Evolutionary conservation across 2,329 filamentous ascomycete genomes (phyloP).

Genomic region (Xylaria arbuscula): DNA sequence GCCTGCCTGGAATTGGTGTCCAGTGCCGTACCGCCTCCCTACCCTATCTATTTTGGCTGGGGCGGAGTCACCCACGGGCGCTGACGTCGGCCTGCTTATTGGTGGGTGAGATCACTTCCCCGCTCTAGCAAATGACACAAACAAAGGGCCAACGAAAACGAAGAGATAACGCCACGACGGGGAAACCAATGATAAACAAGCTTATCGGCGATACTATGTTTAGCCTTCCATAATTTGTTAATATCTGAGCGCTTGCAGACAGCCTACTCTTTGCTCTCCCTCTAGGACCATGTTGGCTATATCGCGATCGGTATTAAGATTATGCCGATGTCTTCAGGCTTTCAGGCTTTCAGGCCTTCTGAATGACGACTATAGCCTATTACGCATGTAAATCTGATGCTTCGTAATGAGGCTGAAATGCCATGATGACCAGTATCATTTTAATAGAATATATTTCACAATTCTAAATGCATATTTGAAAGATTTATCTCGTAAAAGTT

Average conservation of each 20-base stretch:
- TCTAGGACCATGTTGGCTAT: neutral
- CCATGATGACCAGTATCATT: neutral
- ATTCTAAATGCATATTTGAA: no score
- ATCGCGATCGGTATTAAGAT: neutral
- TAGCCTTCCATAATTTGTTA: neutral
- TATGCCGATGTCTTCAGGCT: neutral
- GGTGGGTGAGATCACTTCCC: neutral
- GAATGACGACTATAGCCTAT: no score
- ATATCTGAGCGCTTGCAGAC: neutral
- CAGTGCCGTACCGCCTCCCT: constrained; percentile 1
- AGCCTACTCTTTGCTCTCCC: neutral
- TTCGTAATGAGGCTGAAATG: neutral
- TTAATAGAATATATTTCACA: neutral
- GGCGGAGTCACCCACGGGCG: constrained; percentile 17
- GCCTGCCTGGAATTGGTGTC: neutral
- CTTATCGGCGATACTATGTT: neutral
- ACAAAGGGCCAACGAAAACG: neutral
- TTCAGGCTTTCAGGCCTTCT: neutral
- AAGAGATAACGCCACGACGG: neutral
- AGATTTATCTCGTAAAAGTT: no score
- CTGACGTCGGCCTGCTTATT: constrained; percentile 11
- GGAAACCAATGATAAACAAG: neutral
- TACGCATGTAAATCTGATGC: neutral
- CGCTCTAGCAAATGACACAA: neutral
- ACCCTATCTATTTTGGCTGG: constrained; percentile 27